phyloP scores from a whole-genome alignment of 306 rosid genomes.

The Gastrolobium villosum region DNA sequence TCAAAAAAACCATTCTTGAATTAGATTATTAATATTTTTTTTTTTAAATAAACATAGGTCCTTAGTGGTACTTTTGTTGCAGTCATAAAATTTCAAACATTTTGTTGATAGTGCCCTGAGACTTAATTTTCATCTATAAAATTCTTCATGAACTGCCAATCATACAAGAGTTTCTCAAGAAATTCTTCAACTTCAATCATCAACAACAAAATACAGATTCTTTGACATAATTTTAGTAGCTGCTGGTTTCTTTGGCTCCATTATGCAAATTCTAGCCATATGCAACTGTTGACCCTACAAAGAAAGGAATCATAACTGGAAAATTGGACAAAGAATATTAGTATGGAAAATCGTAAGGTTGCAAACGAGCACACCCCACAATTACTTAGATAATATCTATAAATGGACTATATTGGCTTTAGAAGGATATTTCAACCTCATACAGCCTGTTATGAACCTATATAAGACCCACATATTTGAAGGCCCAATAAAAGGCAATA shows the following conservation, averaged over 20 bases:
- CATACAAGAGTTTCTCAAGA: not conserved
- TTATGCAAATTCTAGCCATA: conserved; percentile 13
- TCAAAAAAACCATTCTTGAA: conserved; percentile 4
- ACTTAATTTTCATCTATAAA: conserved; percentile 20
- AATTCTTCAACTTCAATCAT: conserved; percentile 11
- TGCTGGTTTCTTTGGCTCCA: conserved; percentile 27
- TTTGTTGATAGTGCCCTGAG: conserved; percentile 17
- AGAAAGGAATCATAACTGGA: conserved; percentile 31
- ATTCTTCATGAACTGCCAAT: conserved; percentile 14
- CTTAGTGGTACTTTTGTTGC: not conserved
- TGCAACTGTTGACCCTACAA: conserved; percentile 26
- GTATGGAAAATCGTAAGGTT: conserved; percentile 1
- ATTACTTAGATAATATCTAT: conserved; percentile 4
- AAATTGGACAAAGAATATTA: not conserved
- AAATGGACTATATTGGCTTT: conserved; percentile 12
- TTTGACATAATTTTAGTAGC: not conserved
- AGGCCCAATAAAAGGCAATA: no score
- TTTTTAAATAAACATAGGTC: not conserved
- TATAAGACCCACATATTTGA: no score
- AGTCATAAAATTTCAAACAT: conserved; percentile 31
- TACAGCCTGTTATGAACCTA: not conserved
- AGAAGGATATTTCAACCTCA: conserved; percentile 28
- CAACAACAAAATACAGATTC: not conserved
- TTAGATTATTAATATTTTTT: not conserved
- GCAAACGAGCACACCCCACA: conserved; percentile 8